Evolutionary conservation across 2,329 filamentous ascomycete species (phyloP).

Genomic region (Aspergillus viridinutans): DNA sequence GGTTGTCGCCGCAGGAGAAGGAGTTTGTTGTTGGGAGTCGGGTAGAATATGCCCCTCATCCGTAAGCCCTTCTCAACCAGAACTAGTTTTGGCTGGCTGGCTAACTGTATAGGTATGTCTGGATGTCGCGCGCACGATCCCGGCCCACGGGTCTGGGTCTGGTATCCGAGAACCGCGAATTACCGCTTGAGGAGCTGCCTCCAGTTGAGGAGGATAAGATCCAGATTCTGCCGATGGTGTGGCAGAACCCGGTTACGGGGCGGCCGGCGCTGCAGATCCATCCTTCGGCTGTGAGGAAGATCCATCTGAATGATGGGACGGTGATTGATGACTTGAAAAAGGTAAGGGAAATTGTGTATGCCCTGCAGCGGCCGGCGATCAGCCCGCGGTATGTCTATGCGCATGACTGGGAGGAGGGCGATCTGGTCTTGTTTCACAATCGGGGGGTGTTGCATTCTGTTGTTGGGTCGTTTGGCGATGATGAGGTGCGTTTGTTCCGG

Average conservation of each 20-base stretch:
- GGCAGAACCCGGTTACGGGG: slow-evolving; percentile 70
- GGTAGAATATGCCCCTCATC: slow-evolving; percentile 73
- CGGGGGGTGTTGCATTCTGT: slow-evolving; percentile 70
- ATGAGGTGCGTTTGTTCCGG: slow-evolving; percentile 70
- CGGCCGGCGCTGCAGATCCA: slow-evolving; percentile 69
- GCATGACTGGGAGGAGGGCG: slow-evolving; percentile 73
- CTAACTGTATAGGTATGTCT: slow-evolving; percentile 52
- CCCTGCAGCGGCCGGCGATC: slow-evolving; percentile 68
- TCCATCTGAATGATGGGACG: slow-evolving; percentile 63
- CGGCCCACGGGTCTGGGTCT: slow-evolving; percentile 68
- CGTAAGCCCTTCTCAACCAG: slow-evolving; percentile 41
- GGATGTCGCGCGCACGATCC: slow-evolving; percentile 69
- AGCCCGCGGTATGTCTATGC: slow-evolving; percentile 64
- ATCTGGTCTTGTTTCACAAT: slow-evolving; percentile 75
- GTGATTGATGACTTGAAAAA: slow-evolving; percentile 64
- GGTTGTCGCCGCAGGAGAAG: slow-evolving; percentile 62
- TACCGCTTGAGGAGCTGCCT: slow-evolving; percentile 58
- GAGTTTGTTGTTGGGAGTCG: slow-evolving; percentile 62
- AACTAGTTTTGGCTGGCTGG: background rate
- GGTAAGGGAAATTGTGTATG: slow-evolving; percentile 67
- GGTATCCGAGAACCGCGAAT: slow-evolving; percentile 61
- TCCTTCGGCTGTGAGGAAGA: slow-evolving; percentile 64
- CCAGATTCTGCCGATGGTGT: slow-evolving; percentile 70
- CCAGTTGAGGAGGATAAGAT: slow-evolving; percentile 63
- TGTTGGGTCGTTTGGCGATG: slow-evolving; percentile 66